Evolutionary conservation across 495 filamentous ascomycete genomes (phyloP), one percentile per base, ranked within the genome.

Genomic region (Copromyces sp.): DNA sequence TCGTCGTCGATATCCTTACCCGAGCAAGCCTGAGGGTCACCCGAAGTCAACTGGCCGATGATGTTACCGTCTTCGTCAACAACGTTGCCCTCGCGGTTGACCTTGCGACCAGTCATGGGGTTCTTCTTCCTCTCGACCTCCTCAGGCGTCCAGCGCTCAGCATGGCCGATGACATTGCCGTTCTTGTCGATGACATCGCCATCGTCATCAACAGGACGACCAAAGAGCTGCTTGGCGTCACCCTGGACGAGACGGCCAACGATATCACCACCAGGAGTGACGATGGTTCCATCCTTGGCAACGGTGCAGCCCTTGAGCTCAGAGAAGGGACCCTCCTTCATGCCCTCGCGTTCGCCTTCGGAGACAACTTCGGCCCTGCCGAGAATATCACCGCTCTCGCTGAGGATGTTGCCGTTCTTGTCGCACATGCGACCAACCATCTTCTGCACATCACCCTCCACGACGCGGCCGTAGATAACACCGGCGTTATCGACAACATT

Each of bases 1-100:
- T 95, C 91, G 73, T 94, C 92, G 77, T 97, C 93, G 70, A 97
- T 91, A 76, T 90, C 87, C 79, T 93, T 92, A 61, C 93, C 93
- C 29, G 89, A 82, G 65, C 93, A 90, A 39, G 89, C 86, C 14
- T 84, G 85, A 45, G 94, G 83, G 65, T 94, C 87, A 69, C 93
- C 93, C 7, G 87, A 86, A 7, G 92, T 95, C 47, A 97, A 84
- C 78, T 90, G 90, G 71, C 92, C 93, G 75, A 95, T 90, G 69
- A 95, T 75, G 76, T 96, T 90, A 42, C 93, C 93, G 74, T 95
- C 89, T 59, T 90, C 87, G 76, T 95, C 91, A 59, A 91, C 87
- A 1, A 97, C 92, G 75, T 95, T 91, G 38, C 92, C 93, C 75
- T 95, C 91, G 47, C 89, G 89, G 83, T 90, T 95, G 79, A 97